phyloP scores from a whole-genome alignment of 345 rosid species.

The Populus simonii region DNA sequence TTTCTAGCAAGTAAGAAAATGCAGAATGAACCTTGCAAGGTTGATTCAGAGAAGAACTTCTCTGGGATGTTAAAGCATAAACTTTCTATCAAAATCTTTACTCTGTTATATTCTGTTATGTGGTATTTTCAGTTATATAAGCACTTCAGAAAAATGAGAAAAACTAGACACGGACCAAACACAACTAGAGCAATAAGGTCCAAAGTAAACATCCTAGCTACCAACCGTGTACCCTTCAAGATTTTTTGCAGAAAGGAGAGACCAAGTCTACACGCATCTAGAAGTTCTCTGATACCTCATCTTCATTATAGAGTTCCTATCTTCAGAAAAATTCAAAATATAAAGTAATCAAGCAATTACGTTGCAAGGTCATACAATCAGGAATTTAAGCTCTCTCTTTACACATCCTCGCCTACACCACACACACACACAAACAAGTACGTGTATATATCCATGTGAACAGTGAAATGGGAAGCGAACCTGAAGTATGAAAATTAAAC shows the following conservation, averaged over 20 bases:
- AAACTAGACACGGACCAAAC: neutral
- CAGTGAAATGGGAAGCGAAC: constrained; percentile 27
- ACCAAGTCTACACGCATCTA: neutral
- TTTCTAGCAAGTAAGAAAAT: neutral
- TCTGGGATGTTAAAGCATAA: neutral
- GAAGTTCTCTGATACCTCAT: neutral
- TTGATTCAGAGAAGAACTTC: neutral
- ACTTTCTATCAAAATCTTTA: neutral
- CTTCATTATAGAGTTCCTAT: neutral
- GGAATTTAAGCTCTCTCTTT: neutral
- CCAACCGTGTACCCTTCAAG: neutral
- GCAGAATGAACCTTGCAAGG: neutral
- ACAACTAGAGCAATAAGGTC: neutral
- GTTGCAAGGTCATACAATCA: neutral
- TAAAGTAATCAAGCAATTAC: neutral
- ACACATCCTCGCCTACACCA: neutral
- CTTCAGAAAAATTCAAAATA: neutral
- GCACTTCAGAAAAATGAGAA: neutral
- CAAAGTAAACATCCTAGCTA: neutral
- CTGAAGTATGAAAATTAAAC: constrained; percentile 42
- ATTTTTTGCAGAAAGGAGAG: neutral
- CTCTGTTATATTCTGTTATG: neutral
- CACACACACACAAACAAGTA: neutral
- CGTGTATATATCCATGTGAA: neutral
- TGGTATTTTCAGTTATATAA: neutral